Evolutionary conservation across 768 basidiomycete species (phyloP), one percentile per base, ranked within the genome.

Genomic region (Xanthoconium purpureum): DNA sequence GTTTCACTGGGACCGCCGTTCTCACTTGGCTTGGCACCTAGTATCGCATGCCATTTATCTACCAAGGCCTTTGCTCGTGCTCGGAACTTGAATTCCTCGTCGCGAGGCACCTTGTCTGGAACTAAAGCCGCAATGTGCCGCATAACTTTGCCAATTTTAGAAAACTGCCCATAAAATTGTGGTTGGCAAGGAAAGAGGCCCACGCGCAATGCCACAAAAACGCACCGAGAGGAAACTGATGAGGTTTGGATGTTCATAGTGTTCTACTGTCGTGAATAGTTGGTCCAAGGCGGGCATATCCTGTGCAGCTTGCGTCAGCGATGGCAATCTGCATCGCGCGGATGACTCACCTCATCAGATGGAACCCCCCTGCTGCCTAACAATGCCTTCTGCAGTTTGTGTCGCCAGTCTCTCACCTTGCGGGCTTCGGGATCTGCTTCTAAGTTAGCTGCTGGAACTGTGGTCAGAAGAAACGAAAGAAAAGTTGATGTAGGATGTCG

Each of bases 321-420:
- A 37, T 30, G 57, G 42, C 43, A 47, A 37, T 62, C 43, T 42
- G 48, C 28, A 48, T n/a, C 17, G 35, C 7, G 15, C 1, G 39
- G 20, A 42, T 32, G 24, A 73, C 79, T 51, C 61, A 91, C 89
- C 61, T 85, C 84, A 11, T 82, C 80, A 63, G 83, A 85, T 6
- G 90, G 87, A 9, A 77, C 59, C 7, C 74, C 73, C 72, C 87
- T 87, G 61, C 75, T 81, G 62, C 85, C 84, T 50, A 95, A 68
- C 76, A 94, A 89, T 0, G 84, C 89, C 71, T 93, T 89, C 74
- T 98, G 94, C 3, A 97, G 80, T 71, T 84, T 89, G 71, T 96
- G 93, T 62, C 95, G 80, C 94, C 94, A 96, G 55, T 91, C 89
- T 66, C 89, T 86, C 63, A 95, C 92, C 70, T 87, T 86, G 52